phyloP scores from a whole-genome alignment of 2,329 filamentous ascomycete genomes.

The Apiospora malaysiana region DNA sequence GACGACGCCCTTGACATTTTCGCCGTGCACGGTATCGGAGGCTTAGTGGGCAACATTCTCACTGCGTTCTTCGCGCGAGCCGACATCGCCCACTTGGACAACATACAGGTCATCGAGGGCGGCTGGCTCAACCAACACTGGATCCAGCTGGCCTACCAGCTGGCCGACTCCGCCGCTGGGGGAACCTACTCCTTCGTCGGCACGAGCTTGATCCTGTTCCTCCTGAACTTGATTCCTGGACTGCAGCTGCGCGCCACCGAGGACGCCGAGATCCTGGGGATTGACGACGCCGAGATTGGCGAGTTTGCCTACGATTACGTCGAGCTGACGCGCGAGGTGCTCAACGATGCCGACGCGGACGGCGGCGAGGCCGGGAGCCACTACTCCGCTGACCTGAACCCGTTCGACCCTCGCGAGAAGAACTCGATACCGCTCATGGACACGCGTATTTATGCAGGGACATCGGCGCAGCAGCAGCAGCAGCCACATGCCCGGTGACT shows the following conservation, averaged over 20 bases:
- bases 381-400: constrained; percentile 48
- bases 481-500: constrained; percentile 27
- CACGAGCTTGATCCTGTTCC: constrained; percentile 78
- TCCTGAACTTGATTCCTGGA: constrained; percentile 80
- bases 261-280: constrained; percentile 82
- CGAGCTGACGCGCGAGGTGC: constrained; percentile 65
- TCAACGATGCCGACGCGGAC: constrained; percentile 54
- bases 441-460: constrained; percentile 46
- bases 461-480: constrained; percentile 35
- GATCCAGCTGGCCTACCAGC: constrained; percentile 82
- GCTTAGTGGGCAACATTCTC: constrained; percentile 77
- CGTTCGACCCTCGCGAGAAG: constrained; percentile 53
- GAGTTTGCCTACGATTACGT: constrained; percentile 97
- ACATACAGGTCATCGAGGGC: constrained; percentile 68
- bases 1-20: constrained; percentile 92
- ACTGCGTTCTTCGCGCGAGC: constrained; percentile 85
- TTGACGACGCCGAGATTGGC: constrained; percentile 89
- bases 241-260: constrained; percentile 75
- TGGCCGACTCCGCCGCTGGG: constrained; percentile 80
- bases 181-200: constrained; percentile 79
- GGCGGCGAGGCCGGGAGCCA: constrained; percentile 43
- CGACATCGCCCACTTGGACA: constrained; percentile 84
- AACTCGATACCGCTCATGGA: constrained; percentile 56
- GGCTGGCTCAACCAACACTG: constrained; percentile 87
- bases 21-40: constrained; percentile 80